Evolutionary conservation across 129 eudicot species (phyloP), one percentile per base, ranked within the genome.

Genomic region (Arctium minus): DNA sequence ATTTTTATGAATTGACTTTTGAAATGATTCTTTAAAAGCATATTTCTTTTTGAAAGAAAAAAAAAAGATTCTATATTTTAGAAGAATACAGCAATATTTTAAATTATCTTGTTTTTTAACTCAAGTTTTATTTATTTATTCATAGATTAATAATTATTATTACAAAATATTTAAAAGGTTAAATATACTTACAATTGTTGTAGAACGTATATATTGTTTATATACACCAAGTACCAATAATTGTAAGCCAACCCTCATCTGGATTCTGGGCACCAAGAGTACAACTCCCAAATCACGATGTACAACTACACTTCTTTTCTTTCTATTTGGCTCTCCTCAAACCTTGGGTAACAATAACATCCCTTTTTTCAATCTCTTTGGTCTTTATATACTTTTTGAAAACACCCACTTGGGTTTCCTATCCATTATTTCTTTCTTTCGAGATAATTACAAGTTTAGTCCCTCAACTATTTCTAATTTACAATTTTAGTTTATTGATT

Each of bases 201-300:
- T 50, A 13, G 72, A 35, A 48, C 50, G 72, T 46, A 72, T 71
- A 80, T 46, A 72, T 50, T 75, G 56, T n/a, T 78, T 78, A 18
- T 64, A 30, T 65, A 39, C 56, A 62, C 74, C 27, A 32, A 11
- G 39, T 30, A 3, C 44, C 73, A 38, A 18, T 12, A 38, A 18
- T 12, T n/a, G 72, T 80, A 62, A 72, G 13, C 56, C 39, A 72
- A 71, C 30, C 78, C 78, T 50, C 78, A 80, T 80, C 56, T 72
- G 71, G 33, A 60, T 60, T 67, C 50, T 42, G 62, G 12, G 39
- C 74, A 67, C 37, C 70, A 80, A 48, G 27, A 71, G 70, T 71
- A 72, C 71, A 71, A 72, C 56, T 72, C 27, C 56, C 27, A 46
- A 48, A 46, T 53, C 53, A 71, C 36, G 15, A 48, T 18, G 72